Evolutionary conservation across 2,329 filamentous ascomycete genomes (phyloP), one percentile per base, ranked within the genome.

Genomic region (Stenocarpella maydis): DNA sequence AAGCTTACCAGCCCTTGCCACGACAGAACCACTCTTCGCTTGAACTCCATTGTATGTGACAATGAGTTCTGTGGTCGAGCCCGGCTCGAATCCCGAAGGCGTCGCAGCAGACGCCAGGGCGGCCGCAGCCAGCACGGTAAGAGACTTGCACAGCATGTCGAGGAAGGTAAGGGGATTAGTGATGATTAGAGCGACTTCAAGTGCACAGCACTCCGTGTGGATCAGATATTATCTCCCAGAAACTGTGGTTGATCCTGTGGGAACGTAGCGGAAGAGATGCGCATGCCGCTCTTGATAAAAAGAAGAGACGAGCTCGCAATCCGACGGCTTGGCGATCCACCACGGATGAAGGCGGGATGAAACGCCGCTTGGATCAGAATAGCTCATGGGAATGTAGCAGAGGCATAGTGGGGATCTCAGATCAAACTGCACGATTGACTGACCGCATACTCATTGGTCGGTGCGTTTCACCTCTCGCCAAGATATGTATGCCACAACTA

Each of bases 81-180:
- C 74, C 1, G 83, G 83, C 55, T 76, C 71, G 72, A 84, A 85
- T 31, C 81, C 81, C 12, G 75, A 55, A 5, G 83, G 83, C 15
- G 83, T 84, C 10, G 75, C 75, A 12, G 82, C 83, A 34, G 81
- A 74, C 26, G 77, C 75, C 47, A 76, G 67, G 41, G 79, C 75
- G 52, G 77, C 77, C 43, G 78, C 77, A 61, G 75, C 74, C 66
- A 81, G 73, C 37, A 75, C 73, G 34, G 76, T 47, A 41, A 82
- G 45, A 41, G 72, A 77, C 72, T 75, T 75, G 55, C 74, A 78
- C 41, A 78, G 65, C 78, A 82, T 81, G 70, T 74, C 76, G 69
- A 69, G 26, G 34, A 1, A 3, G 24, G 41, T 24, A 63, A 28
- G 43, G 28, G 49, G 28, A 9, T 17, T 19, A 24, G 14, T 19